Evolutionary conservation across 495 filamentous ascomycete species (phyloP).

Genomic region (Aspergillus leporis): DNA sequence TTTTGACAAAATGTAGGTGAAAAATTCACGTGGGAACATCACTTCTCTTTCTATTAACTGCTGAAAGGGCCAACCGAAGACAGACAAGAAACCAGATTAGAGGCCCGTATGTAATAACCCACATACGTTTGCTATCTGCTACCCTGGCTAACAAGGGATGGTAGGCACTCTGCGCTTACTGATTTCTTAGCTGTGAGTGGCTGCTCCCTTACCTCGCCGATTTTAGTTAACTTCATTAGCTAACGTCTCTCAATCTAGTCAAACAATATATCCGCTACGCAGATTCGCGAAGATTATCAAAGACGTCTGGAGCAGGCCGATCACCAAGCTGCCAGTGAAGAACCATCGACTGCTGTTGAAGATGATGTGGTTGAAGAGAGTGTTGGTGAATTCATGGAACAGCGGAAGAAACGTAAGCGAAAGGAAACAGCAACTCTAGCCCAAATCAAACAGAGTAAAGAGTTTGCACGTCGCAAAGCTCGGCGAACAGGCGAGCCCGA

Average conservation of each 20-base stretch:
- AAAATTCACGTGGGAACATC: not conserved
- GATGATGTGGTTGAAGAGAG: slow-evolving; percentile 35
- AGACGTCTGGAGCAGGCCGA: slow-evolving; percentile 46
- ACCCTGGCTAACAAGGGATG: slow-evolving; percentile 15
- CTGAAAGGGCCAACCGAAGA: slow-evolving; percentile 40
- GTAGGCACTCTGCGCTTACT: slow-evolving; percentile 72
- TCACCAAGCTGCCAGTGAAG: slow-evolving; percentile 36
- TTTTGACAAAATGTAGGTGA: slow-evolving; percentile 17
- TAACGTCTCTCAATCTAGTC: slow-evolving; percentile 47
- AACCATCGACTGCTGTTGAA: slow-evolving; percentile 18
- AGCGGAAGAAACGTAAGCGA: slow-evolving; percentile 63
- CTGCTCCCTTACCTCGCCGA: not conserved
- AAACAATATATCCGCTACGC: slow-evolving; percentile 84
- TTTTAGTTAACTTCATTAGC: not conserved
- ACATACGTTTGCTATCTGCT: not conserved
- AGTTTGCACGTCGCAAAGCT: slow-evolving; percentile 60
- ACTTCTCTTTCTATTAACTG: slow-evolving; percentile 16
- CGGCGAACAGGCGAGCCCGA: slow-evolving; percentile 47
- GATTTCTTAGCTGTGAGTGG: slow-evolving; percentile 74
- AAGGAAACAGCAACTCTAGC: slow-evolving; percentile 62
- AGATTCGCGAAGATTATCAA: slow-evolving; percentile 69
- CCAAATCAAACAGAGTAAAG: slow-evolving; percentile 77
- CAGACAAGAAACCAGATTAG: slow-evolving; percentile 55
- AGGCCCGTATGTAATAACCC: slow-evolving; percentile 54
- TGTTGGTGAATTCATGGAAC: slow-evolving; percentile 43